These are phyloP conservation scores for Phytophthora foliorum DNA, from an alignment of 352 stramenopile genomes.

Conservation along the genomic window DNA sequence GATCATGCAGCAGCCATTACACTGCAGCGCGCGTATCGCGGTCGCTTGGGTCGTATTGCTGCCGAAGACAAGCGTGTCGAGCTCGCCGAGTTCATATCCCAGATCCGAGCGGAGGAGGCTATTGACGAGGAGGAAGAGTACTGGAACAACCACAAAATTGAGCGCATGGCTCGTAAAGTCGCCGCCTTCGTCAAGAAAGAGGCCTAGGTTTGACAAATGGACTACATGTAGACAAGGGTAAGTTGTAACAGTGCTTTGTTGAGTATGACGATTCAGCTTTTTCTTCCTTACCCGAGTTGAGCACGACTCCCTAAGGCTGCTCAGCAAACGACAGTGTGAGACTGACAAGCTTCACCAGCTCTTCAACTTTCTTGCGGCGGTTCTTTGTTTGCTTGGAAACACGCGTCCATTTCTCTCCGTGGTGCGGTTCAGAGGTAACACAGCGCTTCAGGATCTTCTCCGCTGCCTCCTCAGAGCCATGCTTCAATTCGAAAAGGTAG, in stretches of 20 bases:
- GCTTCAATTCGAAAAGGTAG: constrained; percentile 97
- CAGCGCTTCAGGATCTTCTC: constrained; percentile 91
- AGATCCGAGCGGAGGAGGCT: constrained; percentile 91
- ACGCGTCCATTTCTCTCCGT: constrained; percentile 95
- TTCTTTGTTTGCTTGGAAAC: constrained; percentile 95
- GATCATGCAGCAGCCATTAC: constrained; percentile 81
- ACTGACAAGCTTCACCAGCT: constrained; percentile 86
- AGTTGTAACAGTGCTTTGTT: constrained; percentile 35
- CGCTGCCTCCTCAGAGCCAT: constrained; percentile 84
- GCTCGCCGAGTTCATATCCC: constrained; percentile 94
- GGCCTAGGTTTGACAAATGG: constrained; percentile 38
- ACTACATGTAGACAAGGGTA: constrained; percentile 34
- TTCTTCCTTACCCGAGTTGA: constrained; percentile 37
- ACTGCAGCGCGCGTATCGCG: constrained; percentile 90
- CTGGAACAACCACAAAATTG: constrained; percentile 65
- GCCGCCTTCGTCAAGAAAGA: constrained; percentile 73
- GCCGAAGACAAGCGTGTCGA: constrained; percentile 90
- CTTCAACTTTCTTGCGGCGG: constrained; percentile 76
- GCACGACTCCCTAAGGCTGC: constrained; percentile 38
- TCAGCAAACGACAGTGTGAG: constrained; percentile 78
- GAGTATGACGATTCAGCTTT: constrained; percentile 17
- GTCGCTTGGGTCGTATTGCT: constrained; percentile 83
- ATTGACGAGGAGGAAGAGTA: constrained; percentile 91
- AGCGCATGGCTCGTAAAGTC: constrained; percentile 61
- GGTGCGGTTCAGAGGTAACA: constrained; percentile 93